These are phyloP conservation scores for Ophiobolus disseminans DNA, from an alignment of 2,329 filamentous ascomycete species.

Conservation along the genomic window DNA sequence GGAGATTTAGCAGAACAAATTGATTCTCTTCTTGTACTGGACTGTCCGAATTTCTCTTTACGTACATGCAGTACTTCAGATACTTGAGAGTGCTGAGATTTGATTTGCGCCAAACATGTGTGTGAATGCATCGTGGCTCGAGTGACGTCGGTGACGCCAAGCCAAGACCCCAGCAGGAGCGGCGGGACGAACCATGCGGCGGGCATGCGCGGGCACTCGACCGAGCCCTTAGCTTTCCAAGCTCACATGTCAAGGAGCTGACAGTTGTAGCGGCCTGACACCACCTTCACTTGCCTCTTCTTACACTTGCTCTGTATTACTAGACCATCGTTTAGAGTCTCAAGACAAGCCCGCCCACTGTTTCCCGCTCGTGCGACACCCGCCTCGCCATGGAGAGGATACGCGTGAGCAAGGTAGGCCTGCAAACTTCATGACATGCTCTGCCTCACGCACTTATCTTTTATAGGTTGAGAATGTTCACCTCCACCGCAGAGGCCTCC, in stretches of 20 bases:
- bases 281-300: background rate
- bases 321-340: background rate
- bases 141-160: constrained; percentile 30
- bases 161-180: constrained; percentile 21
- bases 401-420: constrained; percentile 53
- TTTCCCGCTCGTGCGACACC: constrained; percentile 4
- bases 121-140: background rate
- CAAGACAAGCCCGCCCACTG: too few species aligned
- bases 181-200: constrained; percentile 31
- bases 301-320: constrained; percentile 8
- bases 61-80: too few species aligned
- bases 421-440: background rate
- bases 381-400: constrained; percentile 53
- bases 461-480: constrained; percentile 67
- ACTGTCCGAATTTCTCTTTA: too few species aligned
- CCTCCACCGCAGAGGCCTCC: constrained; percentile 63
- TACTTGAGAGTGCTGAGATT: too few species aligned
- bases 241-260: constrained; percentile 11
- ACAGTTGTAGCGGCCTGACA: constrained; percentile 4
- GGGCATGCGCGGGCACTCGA: constrained; percentile 29
- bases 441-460: constrained; percentile 20
- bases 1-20: too few species aligned
- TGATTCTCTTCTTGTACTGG: too few species aligned
- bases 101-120: background rate
- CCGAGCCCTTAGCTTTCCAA: constrained; percentile 19